Base-by-base conservation (phyloP, 2,329 filamentous ascomycete species). In the Fusarium protoensiforme region DNA sequence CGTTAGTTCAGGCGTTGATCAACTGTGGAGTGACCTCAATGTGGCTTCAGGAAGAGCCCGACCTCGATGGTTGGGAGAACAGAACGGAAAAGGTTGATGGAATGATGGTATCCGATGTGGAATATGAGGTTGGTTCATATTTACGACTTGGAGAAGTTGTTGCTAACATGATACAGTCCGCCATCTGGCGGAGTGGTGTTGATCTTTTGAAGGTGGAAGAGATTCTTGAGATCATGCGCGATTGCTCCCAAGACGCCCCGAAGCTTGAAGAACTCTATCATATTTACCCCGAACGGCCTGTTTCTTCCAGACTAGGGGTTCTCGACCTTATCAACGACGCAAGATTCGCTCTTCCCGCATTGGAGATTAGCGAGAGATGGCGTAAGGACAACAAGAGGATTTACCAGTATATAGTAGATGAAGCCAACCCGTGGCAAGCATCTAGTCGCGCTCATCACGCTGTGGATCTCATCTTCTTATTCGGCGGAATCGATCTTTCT, bases 401-500 rank as follows among this genome's bases (percentile, higher is more conserved):
- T 1, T 86, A 82, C 66, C 79, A 78, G 35, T 87, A 84, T 39
- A 69, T 85, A 0, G 69, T 87, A 1, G 85, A 87, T 41, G 82
- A 87, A 61, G 56, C 78, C 0, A 87, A 87, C 38, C 85, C 85
- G 7, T 87, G 83, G 83, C 85, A 87, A 58, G 61, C 81, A 0
- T 86, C 85, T 0, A 84, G 81, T 10, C 80, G 85, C 0, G 79
- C 85, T 3, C 85, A 87, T 41, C 85, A 87, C 65, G 85, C 83
- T 0, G 83, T 87, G 3, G 85, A 87, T 69, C 74, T 87, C 5
- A 65, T 87, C 2, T 81, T 85, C 10, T 72, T 87, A 0, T 87
- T 87, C 29, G 83, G 80, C 0, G 82, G 82, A 0, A 71, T 85
- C 5, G 82, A 85, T 61, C 63, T 85, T 0, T 77, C 78, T 0